Percentiles rank a stretch among this genome's conserved stretches.
These are phyloP conservation scores for Tympanopsis confertula DNA, from an alignment of 2,329 filamentous ascomycete genomes.

Conservation along the genomic window DNA sequence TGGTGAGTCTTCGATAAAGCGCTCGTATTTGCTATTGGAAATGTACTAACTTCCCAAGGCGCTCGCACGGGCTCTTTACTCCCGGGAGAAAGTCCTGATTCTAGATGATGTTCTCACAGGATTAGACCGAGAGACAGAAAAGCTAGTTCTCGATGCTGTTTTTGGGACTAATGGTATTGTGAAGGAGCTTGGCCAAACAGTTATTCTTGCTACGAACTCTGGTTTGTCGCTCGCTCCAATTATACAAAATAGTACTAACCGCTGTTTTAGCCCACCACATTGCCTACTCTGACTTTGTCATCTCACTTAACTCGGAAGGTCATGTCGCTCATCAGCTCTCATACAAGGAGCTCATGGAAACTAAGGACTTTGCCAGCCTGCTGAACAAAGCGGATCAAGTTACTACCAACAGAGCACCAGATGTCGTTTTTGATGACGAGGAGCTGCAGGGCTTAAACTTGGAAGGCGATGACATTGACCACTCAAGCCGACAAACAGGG, in stretches of 20 bases:
- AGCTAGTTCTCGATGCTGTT: constrained; percentile 10
- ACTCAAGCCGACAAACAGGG: constrained; percentile 3
- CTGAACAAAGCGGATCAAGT: not conserved
- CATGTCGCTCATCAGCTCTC: not conserved
- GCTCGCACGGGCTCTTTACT: constrained; percentile 16
- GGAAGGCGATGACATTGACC: constrained; percentile 3
- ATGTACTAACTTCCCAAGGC: constrained; percentile 5
- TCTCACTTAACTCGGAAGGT: not conserved
- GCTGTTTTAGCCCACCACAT: constrained; percentile 7
- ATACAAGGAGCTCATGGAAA: not conserved
- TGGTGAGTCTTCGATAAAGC: constrained; percentile 6
- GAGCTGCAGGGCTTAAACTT: constrained; percentile 2
- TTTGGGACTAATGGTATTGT: constrained; percentile 11
- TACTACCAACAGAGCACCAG: constrained; percentile 1
- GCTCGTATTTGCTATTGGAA: constrained; percentile 2
- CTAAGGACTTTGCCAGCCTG: not conserved
- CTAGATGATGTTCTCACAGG: constrained; percentile 20
- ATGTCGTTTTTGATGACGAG: constrained; percentile 2
- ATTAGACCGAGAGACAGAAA: constrained; percentile 14
- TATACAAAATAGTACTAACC: constrained; percentile 10
- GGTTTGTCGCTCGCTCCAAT: constrained; percentile 13
- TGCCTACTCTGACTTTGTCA: constrained; percentile 1
- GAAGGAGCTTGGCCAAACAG: constrained; percentile 8
- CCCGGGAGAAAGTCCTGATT: constrained; percentile 10
- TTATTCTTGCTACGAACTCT: constrained; percentile 10